These are phyloP conservation scores for Tilletia walkeri DNA, from an alignment of 1,284 basidiomycete genomes.

Conservation along the genomic window DNA sequence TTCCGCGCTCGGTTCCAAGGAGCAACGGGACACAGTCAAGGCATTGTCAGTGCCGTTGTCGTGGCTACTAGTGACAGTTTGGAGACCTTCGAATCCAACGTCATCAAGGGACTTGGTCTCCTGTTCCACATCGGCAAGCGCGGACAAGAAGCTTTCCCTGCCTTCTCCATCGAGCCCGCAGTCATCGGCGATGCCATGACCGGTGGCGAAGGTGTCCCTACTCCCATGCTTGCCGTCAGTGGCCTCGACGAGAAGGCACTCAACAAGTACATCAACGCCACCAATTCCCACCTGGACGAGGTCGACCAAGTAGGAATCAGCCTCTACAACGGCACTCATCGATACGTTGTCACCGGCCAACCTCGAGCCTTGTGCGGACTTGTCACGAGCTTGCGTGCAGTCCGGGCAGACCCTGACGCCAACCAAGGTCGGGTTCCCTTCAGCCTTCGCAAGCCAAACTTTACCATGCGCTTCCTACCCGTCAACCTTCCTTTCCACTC, in stretches of 20 bases:
- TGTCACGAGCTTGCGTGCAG: constrained; percentile 82
- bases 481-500: constrained; percentile 96
- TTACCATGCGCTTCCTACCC: constrained; percentile 87
- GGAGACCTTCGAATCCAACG: constrained; percentile 72
- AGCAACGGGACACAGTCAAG: constrained; percentile 94
- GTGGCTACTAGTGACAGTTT: constrained; percentile 75
- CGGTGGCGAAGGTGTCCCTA: constrained; percentile 87
- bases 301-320: constrained; percentile 76
- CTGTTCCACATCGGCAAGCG: constrained; percentile 91
- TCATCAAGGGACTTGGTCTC: constrained; percentile 80
- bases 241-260: constrained; percentile 72
- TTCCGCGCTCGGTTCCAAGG: constrained; percentile 75
- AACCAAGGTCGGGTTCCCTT: constrained; percentile 92
- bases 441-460: constrained; percentile 90
- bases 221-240: constrained; percentile 87
- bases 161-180: constrained; percentile 81
- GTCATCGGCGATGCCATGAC: constrained; percentile 84
- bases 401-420: constrained; percentile 77
- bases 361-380: constrained; percentile 89
- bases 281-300: constrained; percentile 76
- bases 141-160: constrained; percentile 91
- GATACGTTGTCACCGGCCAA: constrained; percentile 90
- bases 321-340: constrained; percentile 84
- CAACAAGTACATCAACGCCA: constrained; percentile 77
- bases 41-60: constrained; percentile 85